Conservation (phyloP, 257 asterid genomes). For the Petunia axillaris region DNA sequence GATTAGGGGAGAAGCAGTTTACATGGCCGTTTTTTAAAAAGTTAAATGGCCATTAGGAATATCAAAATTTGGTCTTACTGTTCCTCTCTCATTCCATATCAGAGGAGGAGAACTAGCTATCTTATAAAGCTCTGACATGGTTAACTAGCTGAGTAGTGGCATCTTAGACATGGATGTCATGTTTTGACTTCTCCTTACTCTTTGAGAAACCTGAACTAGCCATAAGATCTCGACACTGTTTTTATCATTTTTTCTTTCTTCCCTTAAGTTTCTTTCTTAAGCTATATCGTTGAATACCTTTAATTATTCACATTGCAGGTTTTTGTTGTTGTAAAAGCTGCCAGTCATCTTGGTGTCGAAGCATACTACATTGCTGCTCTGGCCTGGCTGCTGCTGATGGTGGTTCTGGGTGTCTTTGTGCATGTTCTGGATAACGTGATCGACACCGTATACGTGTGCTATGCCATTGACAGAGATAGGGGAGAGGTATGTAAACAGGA, state of each 20-base stretch:
- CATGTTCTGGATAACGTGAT: slow-evolving; percentile 78
- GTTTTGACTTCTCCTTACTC: too few species aligned
- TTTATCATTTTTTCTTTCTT: neutral
- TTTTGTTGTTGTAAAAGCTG: slow-evolving; percentile 61
- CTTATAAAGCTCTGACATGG: slow-evolving; percentile 6
- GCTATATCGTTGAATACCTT: neutral
- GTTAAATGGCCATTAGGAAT: slow-evolving; percentile 4
- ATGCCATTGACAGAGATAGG: slow-evolving; percentile 83
- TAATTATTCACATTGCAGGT: slow-evolving; percentile 51
- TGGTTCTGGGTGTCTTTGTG: slow-evolving; percentile 73
- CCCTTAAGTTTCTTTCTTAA: neutral
- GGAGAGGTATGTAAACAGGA: slow-evolving; percentile 89
- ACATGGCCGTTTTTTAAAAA: too few species aligned
- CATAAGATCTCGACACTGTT: neutral
- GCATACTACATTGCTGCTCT: slow-evolving; percentile 67
- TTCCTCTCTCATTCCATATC: neutral
- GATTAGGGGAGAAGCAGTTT: neutral
- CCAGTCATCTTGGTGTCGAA: slow-evolving; percentile 61
- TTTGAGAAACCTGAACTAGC: neutral
- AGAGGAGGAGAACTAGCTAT: neutral
- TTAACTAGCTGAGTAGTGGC: neutral
- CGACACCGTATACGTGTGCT: slow-evolving; percentile 85
- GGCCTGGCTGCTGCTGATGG: slow-evolving; percentile 80
- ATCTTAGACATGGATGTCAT: too few species aligned
- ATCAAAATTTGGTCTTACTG: neutral